These are phyloP conservation scores for Hydrangea macrophylla DNA, from an alignment of 148 eudicot genomes.

Conservation along the genomic window DNA sequence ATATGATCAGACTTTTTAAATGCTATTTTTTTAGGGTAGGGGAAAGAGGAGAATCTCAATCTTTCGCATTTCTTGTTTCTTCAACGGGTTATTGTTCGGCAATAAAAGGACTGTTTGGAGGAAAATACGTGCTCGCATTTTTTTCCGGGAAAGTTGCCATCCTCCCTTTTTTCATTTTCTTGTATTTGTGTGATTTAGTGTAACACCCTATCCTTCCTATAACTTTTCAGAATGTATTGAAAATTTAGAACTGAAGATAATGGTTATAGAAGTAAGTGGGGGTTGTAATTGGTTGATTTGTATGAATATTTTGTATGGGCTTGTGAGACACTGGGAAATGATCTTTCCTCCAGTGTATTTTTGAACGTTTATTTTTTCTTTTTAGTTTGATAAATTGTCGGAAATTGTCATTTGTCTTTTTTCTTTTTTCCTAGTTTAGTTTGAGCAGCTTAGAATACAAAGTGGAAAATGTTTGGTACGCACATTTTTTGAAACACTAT, in stretches of 20 bases:
- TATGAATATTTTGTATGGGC: background rate
- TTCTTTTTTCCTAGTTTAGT: too few species aligned
- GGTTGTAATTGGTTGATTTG: background rate
- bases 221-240: background rate
- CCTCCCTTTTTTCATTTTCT: background rate
- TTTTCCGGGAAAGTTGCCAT: background rate
- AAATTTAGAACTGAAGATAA: background rate
- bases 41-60: background rate
- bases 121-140: background rate
- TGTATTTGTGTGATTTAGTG: background rate
- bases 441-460: too few species aligned
- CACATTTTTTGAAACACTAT: too few species aligned
- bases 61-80: background rate
- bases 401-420: too few species aligned
- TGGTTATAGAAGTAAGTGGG: background rate
- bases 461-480: too few species aligned
- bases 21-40: background rate
- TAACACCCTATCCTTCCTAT: background rate
- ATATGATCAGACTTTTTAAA: background rate
- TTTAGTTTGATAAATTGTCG: too few species aligned
- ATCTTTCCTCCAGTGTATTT: background rate
- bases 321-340: background rate
- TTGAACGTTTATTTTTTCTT: too few species aligned
- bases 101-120: background rate
- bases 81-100: background rate